phyloP scores from a whole-genome alignment of 2,329 filamentous ascomycete genomes.

The Thielaviopsis musarum region DNA sequence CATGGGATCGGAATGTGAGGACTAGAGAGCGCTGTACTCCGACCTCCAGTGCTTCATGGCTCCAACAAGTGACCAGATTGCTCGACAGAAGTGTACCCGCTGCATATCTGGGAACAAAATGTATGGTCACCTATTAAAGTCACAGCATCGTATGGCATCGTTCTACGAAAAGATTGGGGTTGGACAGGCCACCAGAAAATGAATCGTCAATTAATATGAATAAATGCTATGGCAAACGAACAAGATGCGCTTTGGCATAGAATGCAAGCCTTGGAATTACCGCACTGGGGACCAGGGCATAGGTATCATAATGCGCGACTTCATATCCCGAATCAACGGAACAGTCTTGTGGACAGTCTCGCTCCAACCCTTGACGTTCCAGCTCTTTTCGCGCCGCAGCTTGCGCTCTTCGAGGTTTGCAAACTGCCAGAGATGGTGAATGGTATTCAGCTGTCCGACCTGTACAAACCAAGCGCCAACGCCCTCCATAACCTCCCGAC shows the following conservation, averaged over 20 bases:
- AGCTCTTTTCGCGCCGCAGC: conserved; percentile 79
- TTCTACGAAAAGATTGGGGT: not conserved
- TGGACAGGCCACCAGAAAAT: not conserved
- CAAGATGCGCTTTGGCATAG: not conserved
- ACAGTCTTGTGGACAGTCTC: conserved; percentile 98
- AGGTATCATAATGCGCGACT: conserved; percentile 79
- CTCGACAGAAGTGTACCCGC: no score
- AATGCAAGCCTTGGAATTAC: conserved; percentile 23
- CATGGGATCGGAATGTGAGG: conserved; percentile 43
- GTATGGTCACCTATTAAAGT: no score
- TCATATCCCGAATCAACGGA: conserved; percentile 90
- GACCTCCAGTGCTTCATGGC: not conserved
- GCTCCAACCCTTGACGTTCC: conserved; percentile 87
- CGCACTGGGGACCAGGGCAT: conserved; percentile 94
- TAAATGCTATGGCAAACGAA: not conserved
- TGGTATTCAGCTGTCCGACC: conserved; percentile 92
- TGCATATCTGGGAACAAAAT: no score
- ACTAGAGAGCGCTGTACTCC: conserved; percentile 3
- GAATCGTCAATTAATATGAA: not conserved
- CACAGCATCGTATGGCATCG: no score
- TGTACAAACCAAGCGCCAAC: conserved; percentile 98
- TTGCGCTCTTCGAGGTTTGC: conserved; percentile 91
- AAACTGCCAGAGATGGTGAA: conserved; percentile 98
- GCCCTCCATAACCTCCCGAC: conserved; percentile 94
- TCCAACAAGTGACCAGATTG: not conserved